These are phyloP conservation scores for Warburgia ugandensis DNA, from an alignment of 164 flowering plant species.

Conservation along the genomic window DNA sequence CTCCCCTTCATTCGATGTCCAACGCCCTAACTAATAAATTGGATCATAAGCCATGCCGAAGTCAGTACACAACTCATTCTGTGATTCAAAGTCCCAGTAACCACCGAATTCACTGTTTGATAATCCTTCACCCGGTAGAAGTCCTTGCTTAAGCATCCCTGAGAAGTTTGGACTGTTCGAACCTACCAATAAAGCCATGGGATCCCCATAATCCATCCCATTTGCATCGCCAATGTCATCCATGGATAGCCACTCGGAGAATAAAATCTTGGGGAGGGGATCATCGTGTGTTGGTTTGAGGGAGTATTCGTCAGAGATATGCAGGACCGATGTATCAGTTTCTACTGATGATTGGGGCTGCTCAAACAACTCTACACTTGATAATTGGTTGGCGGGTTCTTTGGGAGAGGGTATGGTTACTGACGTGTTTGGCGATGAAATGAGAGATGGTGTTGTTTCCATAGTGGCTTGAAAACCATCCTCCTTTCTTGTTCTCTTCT, in stretches of 20 bases:
- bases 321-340: slow-evolving; percentile 11
- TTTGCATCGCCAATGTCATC: slow-evolving; percentile 17
- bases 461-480: slow-evolving; percentile 15
- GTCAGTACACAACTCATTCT: slow-evolving; percentile 23
- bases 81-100: slow-evolving; percentile 15
- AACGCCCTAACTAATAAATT: slow-evolving; percentile 18
- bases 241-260: slow-evolving; percentile 61
- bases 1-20: too few relatives aligned
- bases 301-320: background rate
- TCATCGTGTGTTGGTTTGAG: slow-evolving; percentile 7
- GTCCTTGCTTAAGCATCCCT: slow-evolving; percentile 10
- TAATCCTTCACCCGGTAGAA: slow-evolving; percentile 8
- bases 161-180: slow-evolving; percentile 8
- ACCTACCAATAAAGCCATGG: background rate
- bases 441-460: background rate
- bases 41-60: slow-evolving; percentile 24
- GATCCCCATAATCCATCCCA: slow-evolving; percentile 6
- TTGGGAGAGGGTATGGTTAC: slow-evolving; percentile 9
- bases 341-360: slow-evolving; percentile 15
- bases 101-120: slow-evolving; percentile 14
- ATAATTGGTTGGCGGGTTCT: slow-evolving; percentile 6
- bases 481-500: slow-evolving; percentile 42
- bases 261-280: slow-evolving; percentile 50
- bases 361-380: slow-evolving; percentile 18
- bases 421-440: slow-evolving; percentile 12